Evolutionary conservation across 371 early-diverging fungal genomes (phyloP).

Genomic region (Parasitella parasitica): DNA sequence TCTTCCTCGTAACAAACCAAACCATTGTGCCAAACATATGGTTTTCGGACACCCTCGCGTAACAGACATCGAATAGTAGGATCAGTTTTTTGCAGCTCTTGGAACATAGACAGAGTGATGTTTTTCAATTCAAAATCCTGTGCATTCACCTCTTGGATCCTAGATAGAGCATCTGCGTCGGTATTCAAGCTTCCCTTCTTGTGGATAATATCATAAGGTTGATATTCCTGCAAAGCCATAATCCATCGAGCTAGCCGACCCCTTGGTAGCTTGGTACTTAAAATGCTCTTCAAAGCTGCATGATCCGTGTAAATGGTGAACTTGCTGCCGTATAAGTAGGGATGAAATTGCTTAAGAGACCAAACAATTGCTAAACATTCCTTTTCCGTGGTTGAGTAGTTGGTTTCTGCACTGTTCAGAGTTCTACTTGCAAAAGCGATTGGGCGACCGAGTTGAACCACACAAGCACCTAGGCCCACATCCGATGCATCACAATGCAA

Average conservation of each 20-base stretch:
- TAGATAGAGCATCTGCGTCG: conserved; percentile 3
- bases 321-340: conserved; percentile 8
- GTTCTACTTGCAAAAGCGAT: conserved; percentile 19
- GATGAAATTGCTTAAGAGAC: conserved; percentile 4
- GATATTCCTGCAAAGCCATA: neutral
- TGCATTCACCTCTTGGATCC: too few species aligned
- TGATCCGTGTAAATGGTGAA: conserved; percentile 19
- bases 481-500: conserved; percentile 11
- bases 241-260: conserved; percentile 1
- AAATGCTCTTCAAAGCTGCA: neutral
- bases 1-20: neutral
- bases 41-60: neutral
- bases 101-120: too few species aligned
- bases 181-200: neutral
- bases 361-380: conserved; percentile 4
- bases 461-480: conserved; percentile 4
- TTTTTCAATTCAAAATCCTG: too few species aligned
- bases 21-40: neutral
- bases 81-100: too few species aligned
- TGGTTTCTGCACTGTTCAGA: neutral
- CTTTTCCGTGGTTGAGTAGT: conserved; percentile 1
- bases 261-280: neutral
- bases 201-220: conserved; percentile 1
- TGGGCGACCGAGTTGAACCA: conserved; percentile 12
- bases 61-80: too few species aligned